Conservation (phyloP, 2,329 filamentous ascomycete species). For the Daldinia sp. region DNA sequence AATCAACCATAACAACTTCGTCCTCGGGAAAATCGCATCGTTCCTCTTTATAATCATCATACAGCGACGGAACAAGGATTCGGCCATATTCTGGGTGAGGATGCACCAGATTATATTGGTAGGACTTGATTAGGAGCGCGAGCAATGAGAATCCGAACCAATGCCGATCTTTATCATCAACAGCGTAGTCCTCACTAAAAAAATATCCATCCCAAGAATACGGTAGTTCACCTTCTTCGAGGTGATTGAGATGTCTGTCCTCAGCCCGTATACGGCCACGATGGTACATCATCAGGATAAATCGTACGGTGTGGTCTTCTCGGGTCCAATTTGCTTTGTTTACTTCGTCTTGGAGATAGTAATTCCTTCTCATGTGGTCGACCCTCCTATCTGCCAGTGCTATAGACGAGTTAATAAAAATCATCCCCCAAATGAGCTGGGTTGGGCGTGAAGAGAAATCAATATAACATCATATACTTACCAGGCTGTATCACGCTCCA, state of each 20-base stretch:
- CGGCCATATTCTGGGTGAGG: not conserved
- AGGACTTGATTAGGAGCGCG: constrained; percentile 3
- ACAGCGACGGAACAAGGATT: constrained; percentile 1
- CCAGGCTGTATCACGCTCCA: constrained; percentile 17
- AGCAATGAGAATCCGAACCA: constrained; percentile 30
- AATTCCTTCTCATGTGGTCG: not conserved
- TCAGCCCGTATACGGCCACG: not conserved
- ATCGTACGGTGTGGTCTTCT: constrained; percentile 19
- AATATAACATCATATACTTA: not conserved
- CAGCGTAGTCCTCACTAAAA: not conserved
- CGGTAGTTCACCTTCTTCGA: not conserved
- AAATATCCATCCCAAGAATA: not conserved
- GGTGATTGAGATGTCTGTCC: not conserved
- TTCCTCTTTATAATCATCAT: not conserved
- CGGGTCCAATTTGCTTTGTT: constrained; percentile 2
- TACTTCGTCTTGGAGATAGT: not conserved
- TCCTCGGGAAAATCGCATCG: not conserved
- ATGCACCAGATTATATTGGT: not conserved
- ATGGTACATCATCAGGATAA: constrained; percentile 1
- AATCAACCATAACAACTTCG: constrained; percentile 6
- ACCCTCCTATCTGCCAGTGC: not conserved
- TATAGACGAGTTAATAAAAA: not conserved
- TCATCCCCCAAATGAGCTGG: not conserved
- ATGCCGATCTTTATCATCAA: constrained; percentile 12
- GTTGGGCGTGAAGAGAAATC: not conserved